Evolutionary conservation across 1,284 basidiomycete genomes (phyloP), one percentile per base, ranked within the genome.

Genomic region (Thelephora terrestris): DNA sequence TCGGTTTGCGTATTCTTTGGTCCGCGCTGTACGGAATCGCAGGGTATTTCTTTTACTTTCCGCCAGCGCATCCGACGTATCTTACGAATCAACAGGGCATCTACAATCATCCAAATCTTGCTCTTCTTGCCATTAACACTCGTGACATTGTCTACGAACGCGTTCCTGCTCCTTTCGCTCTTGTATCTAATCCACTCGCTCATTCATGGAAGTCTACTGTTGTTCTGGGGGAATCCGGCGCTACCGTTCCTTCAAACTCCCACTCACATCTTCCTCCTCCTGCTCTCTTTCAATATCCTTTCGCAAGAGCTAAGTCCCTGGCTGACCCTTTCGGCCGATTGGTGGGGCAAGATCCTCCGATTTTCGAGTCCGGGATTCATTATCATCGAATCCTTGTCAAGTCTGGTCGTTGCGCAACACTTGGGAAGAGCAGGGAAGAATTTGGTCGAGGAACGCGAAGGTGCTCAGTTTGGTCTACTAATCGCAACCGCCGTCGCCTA

Each of bases 71-170:
- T 20, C 34, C 32, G 40, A 49, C 45, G 20, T 18, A 16, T 24
- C n/a, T 35, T n/a, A 20, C 35, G 16, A 21, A 34, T 44, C 46
- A 53, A 48, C 59, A 85, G 85, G 60, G 66, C 85, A 50, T 85
- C 81, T 7, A 89, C 85, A 38, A 84, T 78, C 52, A 58, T 83
- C 32, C 86, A 91, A 62, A 86, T 91, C 54, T 70, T 92, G 49
- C 75, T 91, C 24, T 91, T 85, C 65, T 76, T 92, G 46, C 89
- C 90, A 2, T 70, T 92, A 50, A 90, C 82, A 36, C 74, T 85
- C 56, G 86, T 82, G 51, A 91, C 85, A 4, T 73, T 92, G 52
- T 85, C 85, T 37, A 81, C 77, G 23, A 73, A 82, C 25, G 86
- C 85, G 1, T 89, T 92, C 59, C 76, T 92, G 27, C 70, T 90